phyloP scores from a whole-genome alignment of 352 stramenopile genomes.

The Plasmopara muralis region DNA sequence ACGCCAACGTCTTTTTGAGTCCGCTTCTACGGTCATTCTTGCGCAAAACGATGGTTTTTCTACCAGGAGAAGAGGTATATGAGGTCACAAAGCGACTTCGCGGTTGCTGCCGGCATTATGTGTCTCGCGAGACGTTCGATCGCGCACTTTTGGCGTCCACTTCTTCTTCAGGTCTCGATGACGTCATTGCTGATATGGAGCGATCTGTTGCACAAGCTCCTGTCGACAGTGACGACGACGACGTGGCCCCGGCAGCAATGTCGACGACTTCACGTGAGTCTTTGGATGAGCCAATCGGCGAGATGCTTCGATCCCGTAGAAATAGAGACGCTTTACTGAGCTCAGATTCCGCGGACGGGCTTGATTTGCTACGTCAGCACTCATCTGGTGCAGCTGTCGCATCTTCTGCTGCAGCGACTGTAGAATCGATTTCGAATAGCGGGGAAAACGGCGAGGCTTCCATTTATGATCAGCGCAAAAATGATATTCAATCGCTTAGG shows the following conservation, averaged over 20 bases:
- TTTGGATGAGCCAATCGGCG: conserved; percentile 19
- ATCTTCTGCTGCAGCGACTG: conserved; percentile 20
- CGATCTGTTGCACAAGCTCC: conserved; percentile 23
- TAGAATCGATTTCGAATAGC: conserved; percentile 21
- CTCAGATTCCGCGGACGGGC: conserved; percentile 62
- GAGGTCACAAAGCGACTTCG: conserved; percentile 50
- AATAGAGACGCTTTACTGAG: conserved; percentile 52
- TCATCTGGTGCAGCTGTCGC: conserved; percentile 22
- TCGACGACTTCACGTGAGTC: conserved; percentile 23
- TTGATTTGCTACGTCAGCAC: conserved; percentile 30
- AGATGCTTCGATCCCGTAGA: conserved; percentile 15
- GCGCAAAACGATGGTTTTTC: conserved; percentile 73
- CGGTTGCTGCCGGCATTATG: conserved; percentile 56
- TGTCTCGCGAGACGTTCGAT: conserved; percentile 84
- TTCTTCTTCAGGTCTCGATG: conserved; percentile 33
- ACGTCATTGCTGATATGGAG: conserved; percentile 55
- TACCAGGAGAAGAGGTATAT: conserved; percentile 49
- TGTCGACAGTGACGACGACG: conserved; percentile 29
- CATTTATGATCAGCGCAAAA: conserved; percentile 62
- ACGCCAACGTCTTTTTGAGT: conserved; percentile 89
- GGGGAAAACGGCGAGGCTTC: conserved; percentile 19
- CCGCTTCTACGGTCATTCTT: conserved; percentile 87
- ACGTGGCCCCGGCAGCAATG: conserved; percentile 17
- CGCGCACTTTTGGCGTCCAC: conserved; percentile 63
- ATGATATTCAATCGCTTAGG: conserved; percentile 71